Base-by-base conservation (phyloP, 305 asterid genomes). In the Solanum hybrid region DNA sequence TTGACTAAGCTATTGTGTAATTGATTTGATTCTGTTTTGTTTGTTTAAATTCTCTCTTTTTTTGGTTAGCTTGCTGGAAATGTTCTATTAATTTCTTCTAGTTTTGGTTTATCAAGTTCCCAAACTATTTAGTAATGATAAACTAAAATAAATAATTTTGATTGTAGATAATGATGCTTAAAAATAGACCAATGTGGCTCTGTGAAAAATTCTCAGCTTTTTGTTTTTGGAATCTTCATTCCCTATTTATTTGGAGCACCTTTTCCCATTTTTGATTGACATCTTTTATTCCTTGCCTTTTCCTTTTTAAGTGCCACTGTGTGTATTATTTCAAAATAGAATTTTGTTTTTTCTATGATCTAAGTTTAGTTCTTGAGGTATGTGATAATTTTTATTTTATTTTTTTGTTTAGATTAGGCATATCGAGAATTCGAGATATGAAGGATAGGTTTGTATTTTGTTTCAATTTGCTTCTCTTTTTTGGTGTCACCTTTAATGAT, bases 151-250 rank as follows among this genome's bases (percentile, higher is more conserved):
- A 9, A 46, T 27, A 37, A 17, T 31, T 92, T 86, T 40, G 82
- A 78, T 91, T 89, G 76, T 86, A 22, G 91, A 82, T 91, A 77
- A 87, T 75, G 31, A 86, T 88, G 76, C 88, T 79, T 76, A 89
- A 69, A 75, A 90, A 31, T 84, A 84, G 87, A 86, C 90, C 22
- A 89, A 78, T 78, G 78, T 87, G 91, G 88, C 72, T 89, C 73
- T 86, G 77, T 91, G 90, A 56, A 92, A 90, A 89, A 79, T 89
- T 85, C 85, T 75, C 73, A 69, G 13, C 35, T 86, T 91, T 86
- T 90, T 84, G 91, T 31, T 91, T 90, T 91, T 90, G 86, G 94
- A 94, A 92, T 93, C 94, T 93, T 91, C 95, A 94, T 93, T 91
- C 93, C 90, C 88, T 88, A 88, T 88, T 85, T 92, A 90, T 89